A percentile compares a stretch with the other conserved stretches of the same genome.
These are phyloP conservation scores for Diaporthe caulivora DNA, from an alignment of 2,329 filamentous ascomycete genomes.

Conservation along the genomic window DNA sequence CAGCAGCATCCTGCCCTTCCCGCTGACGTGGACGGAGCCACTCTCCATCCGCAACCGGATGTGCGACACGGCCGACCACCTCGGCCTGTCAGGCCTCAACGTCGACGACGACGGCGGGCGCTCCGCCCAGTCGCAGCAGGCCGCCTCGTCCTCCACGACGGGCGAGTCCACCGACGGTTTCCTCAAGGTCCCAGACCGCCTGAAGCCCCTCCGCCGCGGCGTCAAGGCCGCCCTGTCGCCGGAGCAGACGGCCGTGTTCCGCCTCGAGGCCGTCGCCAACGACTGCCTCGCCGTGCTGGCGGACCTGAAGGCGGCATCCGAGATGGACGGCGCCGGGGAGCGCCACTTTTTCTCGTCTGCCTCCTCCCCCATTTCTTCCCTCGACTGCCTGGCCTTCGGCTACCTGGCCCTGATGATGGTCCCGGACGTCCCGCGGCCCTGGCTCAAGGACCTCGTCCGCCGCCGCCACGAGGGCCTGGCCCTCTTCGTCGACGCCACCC, in stretches of 20 bases:
- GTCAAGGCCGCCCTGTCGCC: constrained; percentile 74
- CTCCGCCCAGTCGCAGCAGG: constrained; percentile 45
- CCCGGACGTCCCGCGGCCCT: constrained; percentile 51
- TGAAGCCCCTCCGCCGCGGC: constrained; percentile 67
- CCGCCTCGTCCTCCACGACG: constrained; percentile 45
- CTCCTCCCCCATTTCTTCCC: constrained; percentile 55
- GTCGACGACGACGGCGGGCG: constrained; percentile 54
- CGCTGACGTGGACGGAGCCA: constrained; percentile 88
- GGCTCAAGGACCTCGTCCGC: constrained; percentile 47
- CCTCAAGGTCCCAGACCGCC: constrained; percentile 54
- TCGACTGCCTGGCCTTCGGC: constrained; percentile 86
- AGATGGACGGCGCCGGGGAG: constrained; percentile 54
- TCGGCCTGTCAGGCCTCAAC: constrained; percentile 77
- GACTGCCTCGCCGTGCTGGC: constrained; percentile 80
- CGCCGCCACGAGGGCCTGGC: constrained; percentile 42
- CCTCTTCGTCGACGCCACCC: constrained; percentile 43
- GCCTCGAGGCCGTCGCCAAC: constrained; percentile 78
- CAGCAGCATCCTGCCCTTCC: constrained; percentile 83
- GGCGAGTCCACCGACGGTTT: constrained; percentile 45
- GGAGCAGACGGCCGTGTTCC: constrained; percentile 79
- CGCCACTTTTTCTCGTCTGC: constrained; percentile 24
- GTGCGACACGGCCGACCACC: constrained; percentile 75
- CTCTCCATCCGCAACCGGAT: constrained; percentile 79
- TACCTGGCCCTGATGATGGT: constrained; percentile 81
- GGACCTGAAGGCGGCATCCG: constrained; percentile 64